Percentiles rank a stretch among this genome's conserved stretches.
These are phyloP conservation scores for Vitis hybrid DNA, from an alignment of 177 flowering plant species.

Conservation along the genomic window DNA sequence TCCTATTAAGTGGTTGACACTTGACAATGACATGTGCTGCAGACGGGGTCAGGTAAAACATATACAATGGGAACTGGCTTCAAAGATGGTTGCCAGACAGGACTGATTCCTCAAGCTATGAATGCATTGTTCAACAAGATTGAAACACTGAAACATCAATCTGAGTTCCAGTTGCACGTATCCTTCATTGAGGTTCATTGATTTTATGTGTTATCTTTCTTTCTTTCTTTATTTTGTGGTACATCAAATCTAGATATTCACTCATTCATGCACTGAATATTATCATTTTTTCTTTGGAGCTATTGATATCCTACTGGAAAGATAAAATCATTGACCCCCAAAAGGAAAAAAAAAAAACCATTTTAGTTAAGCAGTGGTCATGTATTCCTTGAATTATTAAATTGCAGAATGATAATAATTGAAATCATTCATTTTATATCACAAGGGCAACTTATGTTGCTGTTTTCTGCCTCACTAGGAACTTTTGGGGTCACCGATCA, in stretches of 20 bases:
- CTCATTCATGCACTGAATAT: neutral
- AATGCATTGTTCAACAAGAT: slow-evolving; percentile 79
- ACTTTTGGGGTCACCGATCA: too few relatives aligned
- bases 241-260: neutral
- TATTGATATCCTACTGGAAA: neutral
- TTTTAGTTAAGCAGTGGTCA: neutral
- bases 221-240: neutral
- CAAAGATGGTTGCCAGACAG: slow-evolving; percentile 73
- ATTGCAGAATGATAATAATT: neutral
- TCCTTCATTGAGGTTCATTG: slow-evolving; percentile 91
- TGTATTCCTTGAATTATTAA: neutral
- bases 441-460: too few relatives aligned
- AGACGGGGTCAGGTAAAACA: slow-evolving; percentile 99
- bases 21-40: slow-evolving; percentile 25
- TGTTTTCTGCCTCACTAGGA: too few relatives aligned
- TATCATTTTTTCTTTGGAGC: neutral
- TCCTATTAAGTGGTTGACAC: slow-evolving; percentile 12
- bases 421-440: too few relatives aligned
- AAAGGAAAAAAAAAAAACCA: neutral
- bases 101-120: slow-evolving; percentile 88
- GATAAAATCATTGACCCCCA: neutral
- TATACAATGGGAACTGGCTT: slow-evolving; percentile 98
- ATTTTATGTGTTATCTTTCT: neutral
- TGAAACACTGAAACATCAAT: slow-evolving; percentile 64
- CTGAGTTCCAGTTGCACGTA: slow-evolving; percentile 88